Evolutionary conservation across 768 basidiomycete species (phyloP).

Genomic region (Guyanaporus albipodus): DNA sequence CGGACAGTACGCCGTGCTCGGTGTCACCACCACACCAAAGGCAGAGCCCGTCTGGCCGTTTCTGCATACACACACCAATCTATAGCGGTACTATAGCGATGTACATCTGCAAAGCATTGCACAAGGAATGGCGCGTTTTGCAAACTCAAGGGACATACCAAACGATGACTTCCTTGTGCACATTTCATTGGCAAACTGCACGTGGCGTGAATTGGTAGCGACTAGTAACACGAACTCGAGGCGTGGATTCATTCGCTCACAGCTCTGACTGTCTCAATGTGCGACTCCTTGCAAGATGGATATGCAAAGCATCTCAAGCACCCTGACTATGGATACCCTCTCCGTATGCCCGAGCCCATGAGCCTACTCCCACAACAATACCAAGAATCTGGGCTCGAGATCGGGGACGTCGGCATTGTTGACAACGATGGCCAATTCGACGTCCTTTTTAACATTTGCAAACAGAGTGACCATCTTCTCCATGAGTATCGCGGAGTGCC

Average conservation of each 20-base stretch:
- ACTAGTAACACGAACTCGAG: too few species aligned
- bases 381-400: too few species aligned
- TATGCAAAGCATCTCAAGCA: too few species aligned
- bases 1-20: slow-evolving; percentile 78
- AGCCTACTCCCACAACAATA: too few species aligned
- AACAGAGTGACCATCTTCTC: too few species aligned
- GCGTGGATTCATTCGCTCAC: too few species aligned
- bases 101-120: slow-evolving; percentile 39
- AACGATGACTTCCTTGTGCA: slow-evolving; percentile 57
- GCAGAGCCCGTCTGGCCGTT: slow-evolving; percentile 31
- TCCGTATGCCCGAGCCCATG: too few species aligned
- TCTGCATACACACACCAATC: slow-evolving; percentile 3
- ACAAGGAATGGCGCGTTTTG: neutral
- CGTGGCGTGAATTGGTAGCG: too few species aligned
- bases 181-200: slow-evolving; percentile 51
- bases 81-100: too few species aligned
- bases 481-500: neutral
- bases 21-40: slow-evolving; percentile 32
- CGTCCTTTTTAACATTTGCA: slow-evolving; percentile 1
- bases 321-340: too few species aligned
- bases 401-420: neutral
- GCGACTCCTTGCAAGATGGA: too few species aligned
- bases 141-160: slow-evolving; percentile 38
- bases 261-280: too few species aligned
- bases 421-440: neutral